A percentile compares a stretch with the other conserved stretches of the same genome.
These are phyloP conservation scores for Syncephalastrum racemosum DNA, from an alignment of 371 early-diverging fungal species.

Conservation along the genomic window DNA sequence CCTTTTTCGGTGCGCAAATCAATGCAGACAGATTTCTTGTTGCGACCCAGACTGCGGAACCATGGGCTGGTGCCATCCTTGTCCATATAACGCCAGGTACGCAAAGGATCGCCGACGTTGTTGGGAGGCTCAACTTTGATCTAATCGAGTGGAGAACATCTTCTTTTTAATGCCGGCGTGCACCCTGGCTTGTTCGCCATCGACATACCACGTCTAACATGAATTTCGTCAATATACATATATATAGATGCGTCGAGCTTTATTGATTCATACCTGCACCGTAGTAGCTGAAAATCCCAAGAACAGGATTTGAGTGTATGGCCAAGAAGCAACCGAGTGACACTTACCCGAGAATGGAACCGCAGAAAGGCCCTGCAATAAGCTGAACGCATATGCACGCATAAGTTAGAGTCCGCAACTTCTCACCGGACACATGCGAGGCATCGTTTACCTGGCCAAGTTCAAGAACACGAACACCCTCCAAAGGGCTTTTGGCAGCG, in stretches of 20 bases:
- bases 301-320: slow-evolving; percentile 1
- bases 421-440: background rate
- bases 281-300: slow-evolving; percentile 25
- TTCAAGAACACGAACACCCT: slow-evolving; percentile 50
- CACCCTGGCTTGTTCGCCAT: background rate
- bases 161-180: background rate
- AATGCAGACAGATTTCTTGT: slow-evolving; percentile 57
- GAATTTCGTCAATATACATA: background rate
- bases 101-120: slow-evolving; percentile 50
- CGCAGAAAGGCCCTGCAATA: slow-evolving; percentile 58
- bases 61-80: slow-evolving; percentile 52
- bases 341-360: slow-evolving; percentile 50
- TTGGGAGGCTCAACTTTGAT: slow-evolving; percentile 58
- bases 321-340: slow-evolving; percentile 1
- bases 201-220: slow-evolving; percentile 13
- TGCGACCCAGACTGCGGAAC: slow-evolving; percentile 52
- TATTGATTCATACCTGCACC: slow-evolving; percentile 37
- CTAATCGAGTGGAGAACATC: slow-evolving; percentile 17
- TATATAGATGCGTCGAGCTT: background rate
- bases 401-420: background rate
- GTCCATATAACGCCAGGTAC: slow-evolving; percentile 53
- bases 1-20: slow-evolving; percentile 50
- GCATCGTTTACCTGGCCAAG: slow-evolving; percentile 43
- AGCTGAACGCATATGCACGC: slow-evolving; percentile 26
- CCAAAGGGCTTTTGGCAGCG: slow-evolving; percentile 30